These are phyloP conservation scores for Lichtheimia hyalospora DNA, from an alignment of 371 early-diverging fungal genomes.

Conservation along the genomic window DNA sequence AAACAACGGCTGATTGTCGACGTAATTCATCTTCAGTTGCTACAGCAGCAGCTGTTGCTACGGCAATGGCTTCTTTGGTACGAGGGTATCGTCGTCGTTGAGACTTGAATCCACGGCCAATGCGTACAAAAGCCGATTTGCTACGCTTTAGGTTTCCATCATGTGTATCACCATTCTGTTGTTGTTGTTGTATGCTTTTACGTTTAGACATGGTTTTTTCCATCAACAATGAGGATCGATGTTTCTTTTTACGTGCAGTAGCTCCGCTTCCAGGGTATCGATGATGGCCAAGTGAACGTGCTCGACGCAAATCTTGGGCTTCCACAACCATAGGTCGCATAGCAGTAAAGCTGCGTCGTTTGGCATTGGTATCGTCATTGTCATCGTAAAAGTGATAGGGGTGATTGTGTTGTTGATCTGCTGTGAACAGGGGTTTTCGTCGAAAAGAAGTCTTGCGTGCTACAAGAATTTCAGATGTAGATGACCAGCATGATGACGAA, in stretches of 20 bases:
- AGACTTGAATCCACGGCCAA: slow-evolving; percentile 27
- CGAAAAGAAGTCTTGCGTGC: slow-evolving; percentile 7
- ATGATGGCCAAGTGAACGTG: slow-evolving; percentile 19
- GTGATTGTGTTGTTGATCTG: slow-evolving; percentile 16
- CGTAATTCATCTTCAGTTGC: neutral
- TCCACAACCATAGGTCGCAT: slow-evolving; percentile 21
- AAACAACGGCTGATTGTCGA: neutral
- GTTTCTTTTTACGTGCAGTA: slow-evolving; percentile 30
- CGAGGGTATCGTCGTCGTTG: slow-evolving; percentile 1
- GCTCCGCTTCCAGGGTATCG: slow-evolving; percentile 10
- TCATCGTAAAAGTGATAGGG: slow-evolving; percentile 19
- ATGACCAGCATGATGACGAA: slow-evolving; percentile 32
- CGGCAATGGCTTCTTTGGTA: neutral
- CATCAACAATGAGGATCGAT: slow-evolving; percentile 30
- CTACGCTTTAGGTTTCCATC: slow-evolving; percentile 9
- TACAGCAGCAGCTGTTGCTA: slow-evolving; percentile 6
- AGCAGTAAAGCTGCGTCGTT: slow-evolving; percentile 22
- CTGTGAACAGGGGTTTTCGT: neutral
- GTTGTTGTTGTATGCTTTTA: slow-evolving; percentile 19
- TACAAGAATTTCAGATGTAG: slow-evolving; percentile 16
- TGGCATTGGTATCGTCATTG: slow-evolving; percentile 13
- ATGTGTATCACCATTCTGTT: slow-evolving; percentile 9
- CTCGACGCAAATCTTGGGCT: slow-evolving; percentile 23
- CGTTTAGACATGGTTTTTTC: slow-evolving; percentile 37
- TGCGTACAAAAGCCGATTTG: slow-evolving; percentile 34